Evolutionary conservation across 1,284 basidiomycete species (phyloP), one percentile per base, ranked within the genome.

Genomic region (Violaceomyces palustris): DNA sequence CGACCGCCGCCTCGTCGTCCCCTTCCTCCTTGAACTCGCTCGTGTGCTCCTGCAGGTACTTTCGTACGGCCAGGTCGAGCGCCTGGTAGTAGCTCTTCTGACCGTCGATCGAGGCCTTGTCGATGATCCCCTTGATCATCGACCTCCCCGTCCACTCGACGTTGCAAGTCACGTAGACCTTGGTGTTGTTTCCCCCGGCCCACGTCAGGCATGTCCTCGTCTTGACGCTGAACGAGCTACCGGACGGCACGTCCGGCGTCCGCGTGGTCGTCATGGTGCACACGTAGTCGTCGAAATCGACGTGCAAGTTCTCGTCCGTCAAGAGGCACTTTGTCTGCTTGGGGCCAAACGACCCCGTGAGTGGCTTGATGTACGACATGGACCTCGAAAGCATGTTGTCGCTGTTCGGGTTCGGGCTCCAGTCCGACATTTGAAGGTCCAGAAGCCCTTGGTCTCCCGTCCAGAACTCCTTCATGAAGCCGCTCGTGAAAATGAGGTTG

Each of bases 91-190:
- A 94, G 39, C 80, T 78, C 74, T 86, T 92, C 72, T 98, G 93
- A 2, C 94, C 93, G n/a, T 96, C 92, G 39, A 96, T 83, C 6
- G 83, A 85, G 0, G 87, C 89, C 61, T 82, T 84, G 69, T 96
- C 91, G 67, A 98, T 94, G 64, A 98, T 88, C 44, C 89, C 88
- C 75, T 88, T 93, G 74, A 98, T 88, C 77, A 96, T 96, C 74
- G 88, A 93, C 61, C 91, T 81, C 18, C 92, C 92, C 0, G 86
- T 88, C 92, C 93, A 98, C 54, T 97, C 92, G 3, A 97, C 89
- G 59, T 86, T 82, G 6, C 87, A 91, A 27, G 89, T 92, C 4
- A 98, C 88, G 7, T 88, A 64, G 11, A 98, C 82, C 40, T 81
- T 82, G 2, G 87, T 85, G 4, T 83, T 81, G 41, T 86, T 81